Evolutionary conservation across 2,329 filamentous ascomycete species (phyloP).

Genomic region (Leptographium galeiforme): DNA sequence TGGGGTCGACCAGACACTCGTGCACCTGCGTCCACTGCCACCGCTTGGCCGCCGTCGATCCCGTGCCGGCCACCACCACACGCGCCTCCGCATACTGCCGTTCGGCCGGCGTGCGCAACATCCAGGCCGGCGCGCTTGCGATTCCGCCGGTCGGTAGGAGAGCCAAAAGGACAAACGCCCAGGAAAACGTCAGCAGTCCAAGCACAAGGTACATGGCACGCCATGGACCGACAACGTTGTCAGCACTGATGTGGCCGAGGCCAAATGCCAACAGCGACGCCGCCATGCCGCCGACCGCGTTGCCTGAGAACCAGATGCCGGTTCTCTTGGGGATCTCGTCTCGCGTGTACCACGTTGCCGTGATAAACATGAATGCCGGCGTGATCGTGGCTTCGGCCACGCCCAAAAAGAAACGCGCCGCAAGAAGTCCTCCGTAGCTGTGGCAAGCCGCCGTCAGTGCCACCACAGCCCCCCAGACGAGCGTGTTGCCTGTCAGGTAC

Average conservation of each 20-base stretch:
- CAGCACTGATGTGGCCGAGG: slow-evolving; percentile 36
- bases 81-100: slow-evolving; percentile 31
- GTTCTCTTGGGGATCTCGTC: slow-evolving; percentile 41
- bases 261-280: slow-evolving; percentile 40
- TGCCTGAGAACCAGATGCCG: slow-evolving; percentile 42
- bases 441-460: slow-evolving; percentile 7
- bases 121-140: slow-evolving; percentile 42
- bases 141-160: slow-evolving; percentile 38
- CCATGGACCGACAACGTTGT: slow-evolving; percentile 26
- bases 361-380: slow-evolving; percentile 39
- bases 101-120: slow-evolving; percentile 35
- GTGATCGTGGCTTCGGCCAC: slow-evolving; percentile 40
- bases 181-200: slow-evolving; percentile 18
- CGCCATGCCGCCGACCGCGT: slow-evolving; percentile 32
- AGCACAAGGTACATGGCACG: slow-evolving; percentile 16
- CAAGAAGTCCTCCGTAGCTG: slow-evolving; percentile 28
- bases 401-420: slow-evolving; percentile 38
- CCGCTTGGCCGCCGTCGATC: slow-evolving; percentile 30
- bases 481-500: slow-evolving; percentile 10
- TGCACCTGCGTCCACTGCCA: slow-evolving; percentile 37
- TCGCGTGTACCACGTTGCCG: slow-evolving; percentile 41
- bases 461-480: slow-evolving; percentile 7
- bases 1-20: slow-evolving; percentile 43
- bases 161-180: slow-evolving; percentile 31
- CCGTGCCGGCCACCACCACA: slow-evolving; percentile 35